Evolutionary conservation across 1,284 basidiomycete genomes (phyloP).

Genomic region (Apiotrichum gamsii): DNA sequence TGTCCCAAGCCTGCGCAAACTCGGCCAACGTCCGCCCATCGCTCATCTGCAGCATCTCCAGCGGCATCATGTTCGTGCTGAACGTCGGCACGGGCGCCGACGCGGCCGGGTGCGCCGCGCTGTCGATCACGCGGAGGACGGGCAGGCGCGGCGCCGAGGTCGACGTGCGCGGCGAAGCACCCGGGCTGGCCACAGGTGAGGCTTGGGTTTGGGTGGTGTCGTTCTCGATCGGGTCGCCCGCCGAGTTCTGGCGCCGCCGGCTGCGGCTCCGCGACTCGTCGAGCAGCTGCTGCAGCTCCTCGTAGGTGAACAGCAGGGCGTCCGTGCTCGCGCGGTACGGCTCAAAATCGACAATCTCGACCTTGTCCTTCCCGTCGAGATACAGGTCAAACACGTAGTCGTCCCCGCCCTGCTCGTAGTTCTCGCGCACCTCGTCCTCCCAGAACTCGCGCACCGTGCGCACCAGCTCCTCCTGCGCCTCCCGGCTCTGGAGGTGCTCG

Average conservation of each 20-base stretch:
- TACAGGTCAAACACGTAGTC: constrained; percentile 82
- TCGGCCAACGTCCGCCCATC: constrained; percentile 64
- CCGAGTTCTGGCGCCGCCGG: not conserved
- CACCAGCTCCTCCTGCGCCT: constrained; percentile 55
- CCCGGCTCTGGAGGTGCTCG: constrained; percentile 67
- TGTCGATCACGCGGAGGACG: constrained; percentile 65
- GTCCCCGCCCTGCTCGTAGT: constrained; percentile 56
- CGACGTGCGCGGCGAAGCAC: not conserved
- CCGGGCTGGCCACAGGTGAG: not conserved
- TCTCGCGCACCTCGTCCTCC: constrained; percentile 57
- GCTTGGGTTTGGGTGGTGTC: constrained; percentile 1
- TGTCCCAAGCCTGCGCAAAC: constrained; percentile 53
- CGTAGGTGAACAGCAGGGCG: constrained; percentile 74
- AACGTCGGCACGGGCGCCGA: constrained; percentile 63
- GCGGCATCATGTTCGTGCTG: constrained; percentile 86
- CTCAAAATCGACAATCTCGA: constrained; percentile 83
- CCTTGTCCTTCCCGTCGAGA: constrained; percentile 69
- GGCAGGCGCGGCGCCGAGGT: constrained; percentile 42
- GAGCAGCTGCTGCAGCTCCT: constrained; percentile 56
- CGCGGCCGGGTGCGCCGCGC: constrained; percentile 60
- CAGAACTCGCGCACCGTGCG: constrained; percentile 60
- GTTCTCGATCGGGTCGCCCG: not conserved
- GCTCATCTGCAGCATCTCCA: constrained; percentile 75
- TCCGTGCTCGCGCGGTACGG: constrained; percentile 82
- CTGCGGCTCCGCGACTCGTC: not conserved